phyloP scores from a whole-genome alignment of 2,329 filamentous ascomycete genomes.

The Epichloe uncinata region DNA sequence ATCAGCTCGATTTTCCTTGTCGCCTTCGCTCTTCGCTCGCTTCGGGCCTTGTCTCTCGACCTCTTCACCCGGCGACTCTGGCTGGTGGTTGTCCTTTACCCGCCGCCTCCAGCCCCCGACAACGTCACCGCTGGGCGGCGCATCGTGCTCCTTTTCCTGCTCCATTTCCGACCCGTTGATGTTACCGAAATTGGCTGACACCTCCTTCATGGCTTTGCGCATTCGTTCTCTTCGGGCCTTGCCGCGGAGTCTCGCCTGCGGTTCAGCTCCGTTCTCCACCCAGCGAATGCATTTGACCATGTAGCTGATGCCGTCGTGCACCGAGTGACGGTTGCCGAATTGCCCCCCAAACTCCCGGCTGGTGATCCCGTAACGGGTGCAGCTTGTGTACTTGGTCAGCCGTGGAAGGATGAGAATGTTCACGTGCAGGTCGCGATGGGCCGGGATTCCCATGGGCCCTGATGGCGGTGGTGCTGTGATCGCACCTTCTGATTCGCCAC shows the following conservation, averaged over 20 bases:
- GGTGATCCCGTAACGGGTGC: conserved; percentile 65
- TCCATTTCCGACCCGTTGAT: conserved; percentile 15
- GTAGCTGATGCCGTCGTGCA: conserved; percentile 81
- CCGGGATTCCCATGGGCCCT: conserved; percentile 50
- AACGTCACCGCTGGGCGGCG: conserved; percentile 17
- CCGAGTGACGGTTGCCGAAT: conserved; percentile 25
- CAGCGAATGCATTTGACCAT: conserved; percentile 72
- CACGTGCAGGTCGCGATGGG: conserved; percentile 70
- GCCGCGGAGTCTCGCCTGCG: conserved; percentile 41
- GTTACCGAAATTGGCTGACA: conserved; percentile 25
- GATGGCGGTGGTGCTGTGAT: conserved; percentile 41
- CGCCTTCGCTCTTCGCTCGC: conserved; percentile 21
- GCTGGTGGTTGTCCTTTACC: conserved; percentile 13
- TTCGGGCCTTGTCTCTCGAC: conserved; percentile 17
- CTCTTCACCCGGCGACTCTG: conserved; percentile 11
- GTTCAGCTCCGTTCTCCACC: conserved; percentile 62
- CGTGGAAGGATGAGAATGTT: conserved; percentile 72
- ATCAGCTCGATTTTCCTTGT: conserved; percentile 33
- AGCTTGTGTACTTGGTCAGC: conserved; percentile 62
- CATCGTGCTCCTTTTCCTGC: conserved; percentile 13
- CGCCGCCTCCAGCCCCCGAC: conserved; percentile 22
- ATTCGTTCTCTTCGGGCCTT: conserved; percentile 44
- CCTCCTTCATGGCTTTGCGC: conserved; percentile 39
- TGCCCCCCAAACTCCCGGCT: conserved; percentile 63
- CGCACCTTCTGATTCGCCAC: conserved; percentile 27